phyloP scores from a whole-genome alignment of 2,329 filamentous ascomycete species.

The Neofusicoccum kwambonambiense region DNA sequence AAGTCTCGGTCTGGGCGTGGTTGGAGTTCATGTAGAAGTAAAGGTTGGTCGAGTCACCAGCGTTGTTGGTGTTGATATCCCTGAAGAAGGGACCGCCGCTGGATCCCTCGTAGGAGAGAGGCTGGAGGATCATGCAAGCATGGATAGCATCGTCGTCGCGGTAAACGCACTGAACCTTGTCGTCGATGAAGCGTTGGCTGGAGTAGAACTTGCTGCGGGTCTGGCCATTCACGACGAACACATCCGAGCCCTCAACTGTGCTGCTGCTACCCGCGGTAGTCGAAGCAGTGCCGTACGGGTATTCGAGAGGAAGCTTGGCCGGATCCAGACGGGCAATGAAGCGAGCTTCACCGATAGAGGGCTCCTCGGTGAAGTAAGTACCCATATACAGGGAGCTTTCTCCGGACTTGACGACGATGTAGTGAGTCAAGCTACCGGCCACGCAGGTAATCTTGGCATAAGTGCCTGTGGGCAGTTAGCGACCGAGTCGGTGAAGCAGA shows the following conservation, averaged over 20 bases:
- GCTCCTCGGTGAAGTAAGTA: conserved; percentile 57
- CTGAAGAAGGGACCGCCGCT: conserved; percentile 65
- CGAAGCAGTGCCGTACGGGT: conserved; percentile 47
- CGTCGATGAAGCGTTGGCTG: conserved; percentile 68
- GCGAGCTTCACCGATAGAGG: conserved; percentile 53
- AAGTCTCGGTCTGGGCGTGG: conserved; percentile 58
- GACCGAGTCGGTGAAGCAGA: no score
- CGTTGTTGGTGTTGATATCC: conserved; percentile 66
- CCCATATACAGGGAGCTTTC: conserved; percentile 55
- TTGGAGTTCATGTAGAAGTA: conserved; percentile 64
- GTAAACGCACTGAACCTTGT: conserved; percentile 62
- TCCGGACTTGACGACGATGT: conserved; percentile 60
- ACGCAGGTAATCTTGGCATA: conserved; percentile 64
- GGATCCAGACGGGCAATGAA: conserved; percentile 62
- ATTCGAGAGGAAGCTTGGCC: conserved; percentile 35
- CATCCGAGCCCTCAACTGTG: conserved; percentile 54
- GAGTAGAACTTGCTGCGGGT: conserved; percentile 71
- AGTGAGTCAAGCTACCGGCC: conserved; percentile 61
- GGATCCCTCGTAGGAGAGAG: conserved; percentile 56
- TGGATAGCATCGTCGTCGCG: conserved; percentile 49
- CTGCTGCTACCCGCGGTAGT: conserved; percentile 51
- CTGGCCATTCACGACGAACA: conserved; percentile 59
- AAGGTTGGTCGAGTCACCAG: conserved; percentile 56
- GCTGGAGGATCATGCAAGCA: conserved; percentile 60
- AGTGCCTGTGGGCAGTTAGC: conserved; percentile 24